These are phyloP conservation scores for Parietaria judaica DNA, from an alignment of 306 rosid genomes.

Conservation along the genomic window DNA sequence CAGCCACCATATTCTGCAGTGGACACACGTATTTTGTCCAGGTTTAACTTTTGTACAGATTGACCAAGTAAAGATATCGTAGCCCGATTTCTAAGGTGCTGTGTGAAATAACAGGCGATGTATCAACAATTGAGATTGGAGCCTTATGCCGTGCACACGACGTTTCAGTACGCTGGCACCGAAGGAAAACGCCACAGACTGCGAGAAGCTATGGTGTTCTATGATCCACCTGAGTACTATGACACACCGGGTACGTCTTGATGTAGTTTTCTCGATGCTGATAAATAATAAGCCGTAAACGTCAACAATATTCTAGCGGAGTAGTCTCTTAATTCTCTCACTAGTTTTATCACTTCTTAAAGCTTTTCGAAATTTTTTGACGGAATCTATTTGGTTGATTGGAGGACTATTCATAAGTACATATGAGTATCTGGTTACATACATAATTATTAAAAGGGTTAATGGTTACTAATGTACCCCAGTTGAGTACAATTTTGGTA, in stretches of 20 bases:
- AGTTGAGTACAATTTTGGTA: not conserved
- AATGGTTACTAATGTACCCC: too few species aligned
- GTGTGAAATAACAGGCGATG: conserved; percentile 55
- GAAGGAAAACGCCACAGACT: conserved; percentile 94
- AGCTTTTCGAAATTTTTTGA: too few species aligned
- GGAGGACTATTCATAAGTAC: too few species aligned
- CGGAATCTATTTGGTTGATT: too few species aligned
- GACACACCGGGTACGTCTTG: conserved; percentile 59
- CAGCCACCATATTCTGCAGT: conserved; percentile 84
- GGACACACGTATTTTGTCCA: conserved; percentile 98
- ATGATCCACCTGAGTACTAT: conserved; percentile 82
- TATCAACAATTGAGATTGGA: conserved; percentile 73
- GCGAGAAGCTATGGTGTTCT: conserved; percentile 87
- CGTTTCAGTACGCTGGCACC: conserved; percentile 86
- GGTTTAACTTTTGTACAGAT: conserved; percentile 24
- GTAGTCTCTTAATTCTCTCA: conserved; percentile 4
- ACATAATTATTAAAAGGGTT: too few species aligned
- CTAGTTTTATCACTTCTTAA: not conserved
- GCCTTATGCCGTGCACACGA: conserved; percentile 94
- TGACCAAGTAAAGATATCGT: not conserved
- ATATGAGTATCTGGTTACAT: too few species aligned
- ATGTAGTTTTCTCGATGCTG: not conserved
- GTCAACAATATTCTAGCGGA: too few species aligned
- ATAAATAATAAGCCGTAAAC: not conserved
- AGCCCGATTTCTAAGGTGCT: conserved; percentile 11